Percentiles rank a stretch among this genome's conserved stretches.
phyloP scores from a whole-genome alignment of 2,329 filamentous ascomycete species.

The Aspergillus sp. region DNA sequence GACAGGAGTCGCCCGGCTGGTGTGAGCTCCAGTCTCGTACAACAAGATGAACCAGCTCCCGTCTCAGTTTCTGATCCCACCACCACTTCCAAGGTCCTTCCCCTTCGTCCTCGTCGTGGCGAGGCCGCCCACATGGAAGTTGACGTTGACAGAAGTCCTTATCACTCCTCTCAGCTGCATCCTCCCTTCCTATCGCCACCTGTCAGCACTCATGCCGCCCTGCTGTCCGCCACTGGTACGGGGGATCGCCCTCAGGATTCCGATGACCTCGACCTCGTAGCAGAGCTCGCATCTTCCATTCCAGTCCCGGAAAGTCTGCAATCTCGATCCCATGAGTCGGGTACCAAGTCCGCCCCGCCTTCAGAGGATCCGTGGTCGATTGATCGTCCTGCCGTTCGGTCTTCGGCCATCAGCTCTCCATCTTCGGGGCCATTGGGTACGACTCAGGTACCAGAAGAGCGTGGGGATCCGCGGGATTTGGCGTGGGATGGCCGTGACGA shows the following conservation, averaged over 20 bases:
- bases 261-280: not conserved
- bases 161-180: constrained; percentile 18
- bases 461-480: constrained; percentile 11
- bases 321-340: not conserved
- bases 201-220: constrained; percentile 16
- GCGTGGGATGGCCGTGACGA: constrained; percentile 16
- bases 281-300: constrained; percentile 12
- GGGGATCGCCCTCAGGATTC: not conserved
- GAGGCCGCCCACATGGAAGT: constrained; percentile 32
- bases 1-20: not conserved
- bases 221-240: constrained; percentile 13
- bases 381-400: too few species aligned
- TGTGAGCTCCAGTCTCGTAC: too few species aligned
- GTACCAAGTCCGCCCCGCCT: too few species aligned
- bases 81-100: constrained; percentile 24
- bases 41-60: too few species aligned
- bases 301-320: constrained; percentile 9
- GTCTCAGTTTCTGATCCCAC: constrained; percentile 19
- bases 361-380: too few species aligned
- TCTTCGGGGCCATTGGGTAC: not conserved
- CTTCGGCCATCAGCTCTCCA: not conserved
- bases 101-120: constrained; percentile 18
- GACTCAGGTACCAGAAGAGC: not conserved
- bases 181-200: constrained; percentile 20
- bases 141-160: constrained; percentile 27